Evolutionary conservation across 805 yeast species (phyloP).

Genomic region (Cyberlindnera mississippiensis): DNA sequence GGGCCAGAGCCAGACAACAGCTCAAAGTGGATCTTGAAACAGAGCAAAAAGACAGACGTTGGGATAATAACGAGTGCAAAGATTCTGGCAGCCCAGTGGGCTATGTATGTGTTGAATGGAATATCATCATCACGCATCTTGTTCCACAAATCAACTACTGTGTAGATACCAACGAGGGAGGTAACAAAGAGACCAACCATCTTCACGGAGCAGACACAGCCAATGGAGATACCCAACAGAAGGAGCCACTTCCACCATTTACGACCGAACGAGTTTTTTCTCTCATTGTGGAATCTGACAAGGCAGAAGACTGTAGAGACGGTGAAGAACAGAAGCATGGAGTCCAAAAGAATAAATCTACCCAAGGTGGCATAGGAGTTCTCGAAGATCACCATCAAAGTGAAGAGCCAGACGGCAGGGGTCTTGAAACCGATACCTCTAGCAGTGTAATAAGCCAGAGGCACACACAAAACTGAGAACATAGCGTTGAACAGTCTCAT

Average conservation of each 20-base stretch:
- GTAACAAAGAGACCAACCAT: conserved; percentile 96
- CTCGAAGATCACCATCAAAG: conserved; percentile 79
- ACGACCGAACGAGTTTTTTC: conserved; percentile 51
- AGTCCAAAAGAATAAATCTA: conserved; percentile 85
- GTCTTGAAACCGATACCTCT: conserved; percentile 69
- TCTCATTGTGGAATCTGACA: conserved; percentile 62
- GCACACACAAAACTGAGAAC: conserved; percentile 81
- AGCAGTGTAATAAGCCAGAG: conserved; percentile 81
- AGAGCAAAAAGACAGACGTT: conserved; percentile 52
- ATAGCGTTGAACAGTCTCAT: conserved; percentile 89
- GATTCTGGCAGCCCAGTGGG: conserved; percentile 66
- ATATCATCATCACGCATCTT: conserved; percentile 67
- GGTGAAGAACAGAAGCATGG: conserved; percentile 87
- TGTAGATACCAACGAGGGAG: conserved; percentile 82
- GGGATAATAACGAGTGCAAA: conserved; percentile 65
- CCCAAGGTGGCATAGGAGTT: conserved; percentile 80
- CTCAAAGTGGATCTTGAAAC: conserved; percentile 74
- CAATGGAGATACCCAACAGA: conserved; percentile 79
- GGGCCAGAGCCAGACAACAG: conserved; percentile 70
- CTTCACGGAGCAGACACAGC: conserved; percentile 89
- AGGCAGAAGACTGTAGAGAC: conserved; percentile 75
- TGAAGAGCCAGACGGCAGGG: conserved; percentile 70
- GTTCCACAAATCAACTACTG: conserved; percentile 83
- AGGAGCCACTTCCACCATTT: conserved; percentile 94
- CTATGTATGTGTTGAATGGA: conserved; percentile 44